Evolutionary conservation across 192 early-diverging fungal genomes (phyloP).

Genomic region (Chytriomyces sp.): DNA sequence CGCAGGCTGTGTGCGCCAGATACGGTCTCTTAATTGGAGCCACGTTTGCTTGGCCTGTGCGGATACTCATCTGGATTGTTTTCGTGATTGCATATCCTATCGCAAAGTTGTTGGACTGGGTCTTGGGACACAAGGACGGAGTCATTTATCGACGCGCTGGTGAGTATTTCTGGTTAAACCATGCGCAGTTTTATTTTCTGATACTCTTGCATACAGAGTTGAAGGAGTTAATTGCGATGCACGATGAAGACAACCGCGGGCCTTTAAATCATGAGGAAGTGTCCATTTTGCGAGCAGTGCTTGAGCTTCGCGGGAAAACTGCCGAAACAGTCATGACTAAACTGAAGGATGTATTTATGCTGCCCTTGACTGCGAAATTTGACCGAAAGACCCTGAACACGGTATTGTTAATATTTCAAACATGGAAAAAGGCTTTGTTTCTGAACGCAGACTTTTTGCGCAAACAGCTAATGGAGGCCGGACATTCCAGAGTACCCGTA

Average conservation of each 20-base stretch:
- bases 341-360: constrained; percentile 55
- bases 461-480: constrained; percentile 45
- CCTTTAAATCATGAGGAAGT: constrained; percentile 59
- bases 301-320: constrained; percentile 57
- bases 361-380: constrained; percentile 34
- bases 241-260: constrained; percentile 53
- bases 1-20: constrained; percentile 87
- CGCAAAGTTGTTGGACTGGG: constrained; percentile 77
- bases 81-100: constrained; percentile 82
- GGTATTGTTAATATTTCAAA: constrained; percentile 33
- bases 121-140: constrained; percentile 86
- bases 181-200: constrained; percentile 1
- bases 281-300: constrained; percentile 52
- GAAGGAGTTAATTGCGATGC: constrained; percentile 55
- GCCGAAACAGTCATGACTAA: constrained; percentile 53
- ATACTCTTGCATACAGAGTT: constrained; percentile 39
- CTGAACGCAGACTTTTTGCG: background rate
- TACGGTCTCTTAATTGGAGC: constrained; percentile 91
- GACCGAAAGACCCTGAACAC: constrained; percentile 32
- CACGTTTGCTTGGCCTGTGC: constrained; percentile 77
- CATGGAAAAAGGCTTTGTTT: background rate
- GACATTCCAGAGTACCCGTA: constrained; percentile 59
- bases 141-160: constrained; percentile 79
- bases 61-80: constrained; percentile 62
- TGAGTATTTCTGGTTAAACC: background rate